These are phyloP conservation scores for Colletotrichum simmondsii DNA, from an alignment of 2,329 filamentous ascomycete species.

Conservation along the genomic window DNA sequence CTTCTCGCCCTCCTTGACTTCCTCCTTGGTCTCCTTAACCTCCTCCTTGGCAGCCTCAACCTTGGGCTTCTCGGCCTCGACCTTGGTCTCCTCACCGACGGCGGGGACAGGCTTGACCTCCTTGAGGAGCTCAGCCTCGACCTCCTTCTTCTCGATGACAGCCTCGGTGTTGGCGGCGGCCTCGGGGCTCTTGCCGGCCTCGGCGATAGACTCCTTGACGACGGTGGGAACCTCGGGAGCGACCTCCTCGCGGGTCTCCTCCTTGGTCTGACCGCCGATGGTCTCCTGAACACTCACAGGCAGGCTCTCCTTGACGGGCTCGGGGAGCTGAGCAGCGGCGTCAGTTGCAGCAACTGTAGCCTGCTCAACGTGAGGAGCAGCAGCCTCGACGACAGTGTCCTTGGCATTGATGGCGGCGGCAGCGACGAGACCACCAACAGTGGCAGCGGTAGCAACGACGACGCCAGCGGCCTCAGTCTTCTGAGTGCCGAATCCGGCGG, in stretches of 20 bases:
- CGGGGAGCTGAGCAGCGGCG: slow-evolving; percentile 60
- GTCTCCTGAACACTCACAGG: slow-evolving; percentile 61
- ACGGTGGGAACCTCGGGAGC: slow-evolving; percentile 64
- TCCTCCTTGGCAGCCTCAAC: slow-evolving; percentile 38
- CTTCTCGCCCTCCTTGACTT: slow-evolving; percentile 32
- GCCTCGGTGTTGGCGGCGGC: slow-evolving; percentile 75
- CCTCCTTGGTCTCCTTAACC: slow-evolving; percentile 34
- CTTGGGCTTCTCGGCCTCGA: slow-evolving; percentile 38
- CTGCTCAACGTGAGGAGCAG: slow-evolving; percentile 49
- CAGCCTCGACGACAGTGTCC: slow-evolving; percentile 44
- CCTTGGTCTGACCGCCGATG: slow-evolving; percentile 55
- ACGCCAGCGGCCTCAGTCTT: slow-evolving; percentile 61
- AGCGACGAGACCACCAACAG: slow-evolving; percentile 50
- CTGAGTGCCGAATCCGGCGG: slow-evolving; percentile 61
- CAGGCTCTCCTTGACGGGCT: slow-evolving; percentile 62
- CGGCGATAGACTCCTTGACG: slow-evolving; percentile 67
- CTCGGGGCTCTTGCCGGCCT: slow-evolving; percentile 73
- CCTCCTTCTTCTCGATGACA: slow-evolving; percentile 78
- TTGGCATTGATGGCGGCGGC: slow-evolving; percentile 45
- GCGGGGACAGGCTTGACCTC: slow-evolving; percentile 63
- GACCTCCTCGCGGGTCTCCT: slow-evolving; percentile 54
- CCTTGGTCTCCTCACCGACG: slow-evolving; percentile 40
- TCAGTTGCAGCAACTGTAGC: slow-evolving; percentile 50
- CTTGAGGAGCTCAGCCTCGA: slow-evolving; percentile 79
- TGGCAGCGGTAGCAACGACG: slow-evolving; percentile 46